Evolutionary conservation across 495 filamentous ascomycete genomes (phyloP).

Genomic region (Xylaria scruposa): DNA sequence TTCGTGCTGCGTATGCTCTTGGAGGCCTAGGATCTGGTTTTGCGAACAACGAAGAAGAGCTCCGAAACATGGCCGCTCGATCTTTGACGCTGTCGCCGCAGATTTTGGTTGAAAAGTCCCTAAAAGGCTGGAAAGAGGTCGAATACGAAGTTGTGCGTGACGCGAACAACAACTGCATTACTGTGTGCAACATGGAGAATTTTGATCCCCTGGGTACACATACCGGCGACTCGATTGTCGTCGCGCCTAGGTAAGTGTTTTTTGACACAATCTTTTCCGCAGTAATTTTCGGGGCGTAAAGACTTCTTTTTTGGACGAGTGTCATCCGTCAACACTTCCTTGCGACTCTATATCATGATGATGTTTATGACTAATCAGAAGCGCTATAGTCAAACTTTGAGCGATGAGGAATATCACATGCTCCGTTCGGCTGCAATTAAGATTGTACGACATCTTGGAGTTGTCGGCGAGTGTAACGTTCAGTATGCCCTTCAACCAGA

Average conservation of each 20-base stretch:
- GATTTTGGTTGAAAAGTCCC: constrained; percentile 98
- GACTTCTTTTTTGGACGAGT: neutral
- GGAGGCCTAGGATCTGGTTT: constrained; percentile 98
- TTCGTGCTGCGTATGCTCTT: constrained; percentile 93
- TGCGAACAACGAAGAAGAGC: constrained; percentile 89
- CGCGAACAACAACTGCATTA: constrained; percentile 95
- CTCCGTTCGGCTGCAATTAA: constrained; percentile 95
- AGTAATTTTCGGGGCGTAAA: neutral
- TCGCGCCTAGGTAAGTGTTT: constrained; percentile 65
- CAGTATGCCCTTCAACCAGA: constrained; percentile 96
- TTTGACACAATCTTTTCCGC: neutral
- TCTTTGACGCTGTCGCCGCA: constrained; percentile 96
- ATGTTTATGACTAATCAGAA: neutral
- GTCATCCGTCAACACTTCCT: neutral
- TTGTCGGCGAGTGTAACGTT: constrained; percentile 97
- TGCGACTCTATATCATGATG: neutral
- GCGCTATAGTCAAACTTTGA: constrained; percentile 78
- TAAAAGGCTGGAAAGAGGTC: constrained; percentile 99
- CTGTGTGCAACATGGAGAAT: constrained; percentile 99
- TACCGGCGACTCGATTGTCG: constrained; percentile 96
- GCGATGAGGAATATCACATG: constrained; percentile 99
- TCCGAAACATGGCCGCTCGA: constrained; percentile 87
- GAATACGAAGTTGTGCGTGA: constrained; percentile 98
- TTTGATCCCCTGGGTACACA: constrained; percentile 97
- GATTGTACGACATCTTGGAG: constrained; percentile 93